Percentiles rank a stretch among this genome's conserved stretches.
phyloP scores from a whole-genome alignment of 257 asterid genomes.

The Solanum corneliomulleri region DNA sequence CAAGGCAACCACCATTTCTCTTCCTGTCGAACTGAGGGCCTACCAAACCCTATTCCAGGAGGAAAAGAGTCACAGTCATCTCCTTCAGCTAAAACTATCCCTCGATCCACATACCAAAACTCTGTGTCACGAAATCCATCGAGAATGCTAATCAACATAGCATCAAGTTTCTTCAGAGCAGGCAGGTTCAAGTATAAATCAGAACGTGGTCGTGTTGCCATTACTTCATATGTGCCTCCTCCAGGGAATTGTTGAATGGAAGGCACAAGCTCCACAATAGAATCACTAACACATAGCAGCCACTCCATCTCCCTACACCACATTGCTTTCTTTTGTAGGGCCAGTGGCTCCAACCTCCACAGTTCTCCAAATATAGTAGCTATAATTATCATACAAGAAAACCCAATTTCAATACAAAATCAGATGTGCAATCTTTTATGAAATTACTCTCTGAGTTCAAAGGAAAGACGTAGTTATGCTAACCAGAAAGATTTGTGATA shows the following conservation, averaged over 20 bases:
- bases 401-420: not conserved
- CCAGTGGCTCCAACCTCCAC: constrained; percentile 95
- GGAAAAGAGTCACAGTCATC: constrained; percentile 39
- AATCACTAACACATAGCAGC: constrained; percentile 81
- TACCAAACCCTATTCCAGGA: constrained; percentile 32
- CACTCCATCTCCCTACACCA: constrained; percentile 97
- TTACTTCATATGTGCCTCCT: constrained; percentile 79
- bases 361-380: constrained; percentile 93
- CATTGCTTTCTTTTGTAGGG: constrained; percentile 74
- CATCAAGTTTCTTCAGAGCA: constrained; percentile 94
- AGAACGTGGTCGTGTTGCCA: constrained; percentile 71
- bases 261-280: constrained; percentile 92
- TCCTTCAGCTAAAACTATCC: constrained; percentile 36
- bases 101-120: constrained; percentile 91
- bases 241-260: constrained; percentile 70
- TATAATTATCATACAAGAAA: constrained; percentile 4
- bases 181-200: constrained; percentile 85
- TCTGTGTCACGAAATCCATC: constrained; percentile 77
- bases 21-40: constrained; percentile 93
- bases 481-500: constrained; percentile 91
- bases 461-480: not conserved
- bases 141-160: constrained; percentile 78
- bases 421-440: not conserved
- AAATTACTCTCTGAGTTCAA: not conserved
- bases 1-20: constrained; percentile 99